Conservation (phyloP, 2,329 filamentous ascomycete species). For the Colletotrichum falcatum region DNA sequence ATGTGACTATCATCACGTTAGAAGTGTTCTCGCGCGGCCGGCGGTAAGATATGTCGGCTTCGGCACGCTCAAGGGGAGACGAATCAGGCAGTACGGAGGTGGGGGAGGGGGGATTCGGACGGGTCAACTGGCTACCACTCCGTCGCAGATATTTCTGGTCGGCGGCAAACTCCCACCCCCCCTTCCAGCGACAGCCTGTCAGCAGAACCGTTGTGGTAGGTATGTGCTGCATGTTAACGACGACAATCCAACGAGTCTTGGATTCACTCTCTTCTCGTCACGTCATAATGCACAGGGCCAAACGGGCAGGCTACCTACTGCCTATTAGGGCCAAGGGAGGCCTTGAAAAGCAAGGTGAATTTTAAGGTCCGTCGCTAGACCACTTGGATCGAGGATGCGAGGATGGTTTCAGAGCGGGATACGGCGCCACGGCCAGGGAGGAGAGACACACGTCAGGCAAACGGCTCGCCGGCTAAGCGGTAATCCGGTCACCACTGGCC, state of each 20-base stretch:
- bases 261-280: constrained; percentile 14
- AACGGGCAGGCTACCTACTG: constrained; percentile 31
- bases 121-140: constrained; percentile 27
- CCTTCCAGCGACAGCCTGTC: neutral
- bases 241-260: neutral
- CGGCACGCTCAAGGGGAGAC: neutral
- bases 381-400: neutral
- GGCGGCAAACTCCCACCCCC: constrained; percentile 17
- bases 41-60: neutral
- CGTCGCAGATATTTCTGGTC: constrained; percentile 30
- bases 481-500: constrained; percentile 7
- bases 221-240: constrained; percentile 6
- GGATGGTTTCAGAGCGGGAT: constrained; percentile 9
- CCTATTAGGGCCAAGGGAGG: neutral
- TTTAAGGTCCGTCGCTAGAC: constrained; percentile 16
- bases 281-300: constrained; percentile 25
- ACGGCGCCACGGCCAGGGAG: constrained; percentile 13
- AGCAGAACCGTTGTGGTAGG: neutral
- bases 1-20: neutral
- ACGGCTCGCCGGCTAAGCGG: constrained; percentile 27
- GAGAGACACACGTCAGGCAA: constrained; percentile 32
- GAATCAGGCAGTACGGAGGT: neutral
- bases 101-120: neutral
- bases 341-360: neutral
- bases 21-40: neutral